phyloP scores from a whole-genome alignment of 768 basidiomycete genomes.

The Calocera cornea region DNA sequence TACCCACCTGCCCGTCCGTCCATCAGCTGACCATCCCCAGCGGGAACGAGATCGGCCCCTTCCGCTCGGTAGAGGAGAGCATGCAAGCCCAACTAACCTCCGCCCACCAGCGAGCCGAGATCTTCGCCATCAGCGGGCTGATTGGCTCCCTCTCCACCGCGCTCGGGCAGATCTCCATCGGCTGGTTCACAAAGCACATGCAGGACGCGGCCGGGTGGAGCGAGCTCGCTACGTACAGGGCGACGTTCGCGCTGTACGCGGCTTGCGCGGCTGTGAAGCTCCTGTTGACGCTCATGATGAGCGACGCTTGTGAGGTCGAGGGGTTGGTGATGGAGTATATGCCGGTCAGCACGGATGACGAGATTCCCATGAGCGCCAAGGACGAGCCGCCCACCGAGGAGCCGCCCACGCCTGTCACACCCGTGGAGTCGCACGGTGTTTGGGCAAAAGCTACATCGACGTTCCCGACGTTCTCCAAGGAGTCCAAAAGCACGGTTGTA shows the following conservation, averaged over 20 bases:
- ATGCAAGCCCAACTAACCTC: conserved; percentile 17
- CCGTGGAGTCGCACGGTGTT: not conserved
- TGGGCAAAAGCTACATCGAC: conserved; percentile 2
- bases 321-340: not conserved
- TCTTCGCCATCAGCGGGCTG: conserved; percentile 17
- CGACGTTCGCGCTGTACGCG: conserved; percentile 16
- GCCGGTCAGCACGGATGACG: conserved; percentile 2
- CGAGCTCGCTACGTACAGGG: conserved; percentile 14
- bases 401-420: not conserved
- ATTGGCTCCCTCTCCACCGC: conserved; percentile 15
- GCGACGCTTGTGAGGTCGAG: conserved; percentile 11
- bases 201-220: conserved; percentile 12
- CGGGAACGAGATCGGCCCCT: conserved; percentile 19
- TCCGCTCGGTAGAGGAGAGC: conserved; percentile 20
- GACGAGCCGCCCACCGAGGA: not conserved
- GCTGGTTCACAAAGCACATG: conserved; percentile 11
- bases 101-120: conserved; percentile 11
- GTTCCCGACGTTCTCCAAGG: conserved; percentile 12
- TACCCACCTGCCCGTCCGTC: not conserved
- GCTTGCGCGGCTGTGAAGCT: conserved; percentile 15
- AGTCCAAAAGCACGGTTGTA: conserved; percentile 16
- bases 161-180: conserved; percentile 14
- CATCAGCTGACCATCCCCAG: not conserved
- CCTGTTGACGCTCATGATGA: conserved; percentile 9
- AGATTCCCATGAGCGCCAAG: not conserved